These are phyloP conservation scores for Fusarium solani-melongenae DNA, from an alignment of 2,329 filamentous ascomycete species.

Conservation along the genomic window DNA sequence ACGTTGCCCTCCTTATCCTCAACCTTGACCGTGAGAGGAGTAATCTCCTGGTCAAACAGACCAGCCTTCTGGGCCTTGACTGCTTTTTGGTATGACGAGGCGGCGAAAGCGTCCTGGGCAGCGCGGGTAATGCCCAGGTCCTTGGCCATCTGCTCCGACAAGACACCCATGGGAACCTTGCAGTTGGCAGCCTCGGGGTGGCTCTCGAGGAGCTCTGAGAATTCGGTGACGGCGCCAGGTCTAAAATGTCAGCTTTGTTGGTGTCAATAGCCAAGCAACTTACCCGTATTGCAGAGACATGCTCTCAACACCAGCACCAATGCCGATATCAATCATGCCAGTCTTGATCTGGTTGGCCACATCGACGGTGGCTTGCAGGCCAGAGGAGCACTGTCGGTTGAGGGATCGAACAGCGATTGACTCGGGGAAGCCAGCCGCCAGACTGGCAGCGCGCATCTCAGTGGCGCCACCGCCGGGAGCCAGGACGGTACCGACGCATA, in stretches of 20 bases:
- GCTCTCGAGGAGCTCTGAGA: conserved; percentile 87
- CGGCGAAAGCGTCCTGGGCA: conserved; percentile 92
- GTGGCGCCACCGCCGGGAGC: conserved; percentile 94
- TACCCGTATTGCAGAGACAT: conserved; percentile 95
- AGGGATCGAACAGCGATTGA: conserved; percentile 85
- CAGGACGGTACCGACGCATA: conserved; percentile 91
- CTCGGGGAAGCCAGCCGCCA: conserved; percentile 92
- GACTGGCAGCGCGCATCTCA: conserved; percentile 91
- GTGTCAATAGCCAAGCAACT: conserved; percentile 44
- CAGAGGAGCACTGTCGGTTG: conserved; percentile 95
- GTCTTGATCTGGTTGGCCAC: conserved; percentile 91
- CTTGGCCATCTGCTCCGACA: conserved; percentile 95
- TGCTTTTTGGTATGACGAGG: conserved; percentile 92
- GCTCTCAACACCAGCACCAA: conserved; percentile 95
- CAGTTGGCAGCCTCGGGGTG: conserved; percentile 90
- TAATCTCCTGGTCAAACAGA: conserved; percentile 94
- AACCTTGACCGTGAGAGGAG: conserved; percentile 85
- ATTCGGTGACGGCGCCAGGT: conserved; percentile 88
- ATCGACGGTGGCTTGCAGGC: conserved; percentile 91
- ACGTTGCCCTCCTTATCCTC: conserved; percentile 91
- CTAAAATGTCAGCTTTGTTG: conserved; percentile 51
- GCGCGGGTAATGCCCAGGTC: conserved; percentile 78
- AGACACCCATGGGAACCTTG: conserved; percentile 95
- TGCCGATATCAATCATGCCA: conserved; percentile 95
- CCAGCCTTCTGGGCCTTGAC: conserved; percentile 84